Evolutionary conservation across 495 filamentous ascomycete genomes (phyloP).

Genomic region (Aspergillus heteromorphus): DNA sequence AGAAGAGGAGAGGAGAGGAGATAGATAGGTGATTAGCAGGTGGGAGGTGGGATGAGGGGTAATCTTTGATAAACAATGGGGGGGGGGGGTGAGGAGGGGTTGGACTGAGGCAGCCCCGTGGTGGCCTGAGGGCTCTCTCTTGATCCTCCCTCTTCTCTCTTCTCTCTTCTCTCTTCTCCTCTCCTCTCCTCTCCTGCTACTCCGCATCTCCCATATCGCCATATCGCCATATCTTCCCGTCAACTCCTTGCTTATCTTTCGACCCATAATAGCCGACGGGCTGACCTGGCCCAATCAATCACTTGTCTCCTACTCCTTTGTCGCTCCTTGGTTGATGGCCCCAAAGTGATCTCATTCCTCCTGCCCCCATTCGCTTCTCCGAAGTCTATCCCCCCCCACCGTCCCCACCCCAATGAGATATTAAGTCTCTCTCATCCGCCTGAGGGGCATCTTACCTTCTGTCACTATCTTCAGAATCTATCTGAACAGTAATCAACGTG

Average conservation of each 20-base stretch:
- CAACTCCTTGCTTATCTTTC: no score
- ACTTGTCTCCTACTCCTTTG: not conserved
- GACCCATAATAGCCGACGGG: not conserved
- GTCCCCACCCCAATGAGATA: not conserved
- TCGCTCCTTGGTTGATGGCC: constrained; percentile 4
- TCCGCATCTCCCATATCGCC: no score
- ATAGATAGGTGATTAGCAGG: not conserved
- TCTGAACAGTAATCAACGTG: not conserved
- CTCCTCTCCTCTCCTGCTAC: no score
- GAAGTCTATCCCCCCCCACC: no score
- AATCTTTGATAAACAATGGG: no score
- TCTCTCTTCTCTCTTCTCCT: no score
- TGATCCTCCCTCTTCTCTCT: no score
- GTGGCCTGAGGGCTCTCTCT: no score
- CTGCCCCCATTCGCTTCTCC: not conserved
- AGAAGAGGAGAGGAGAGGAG: no score
- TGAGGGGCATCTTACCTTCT: not conserved
- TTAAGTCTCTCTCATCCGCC: not conserved
- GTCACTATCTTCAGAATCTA: not conserved
- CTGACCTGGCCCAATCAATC: not conserved
- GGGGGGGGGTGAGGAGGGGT: no score
- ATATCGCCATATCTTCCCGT: not conserved
- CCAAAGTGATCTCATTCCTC: constrained; percentile 1
- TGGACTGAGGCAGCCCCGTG: no score
- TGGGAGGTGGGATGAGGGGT: not conserved